These are phyloP conservation scores for Diaporthe caulivora DNA, from an alignment of 2,329 filamentous ascomycete species.

Conservation along the genomic window DNA sequence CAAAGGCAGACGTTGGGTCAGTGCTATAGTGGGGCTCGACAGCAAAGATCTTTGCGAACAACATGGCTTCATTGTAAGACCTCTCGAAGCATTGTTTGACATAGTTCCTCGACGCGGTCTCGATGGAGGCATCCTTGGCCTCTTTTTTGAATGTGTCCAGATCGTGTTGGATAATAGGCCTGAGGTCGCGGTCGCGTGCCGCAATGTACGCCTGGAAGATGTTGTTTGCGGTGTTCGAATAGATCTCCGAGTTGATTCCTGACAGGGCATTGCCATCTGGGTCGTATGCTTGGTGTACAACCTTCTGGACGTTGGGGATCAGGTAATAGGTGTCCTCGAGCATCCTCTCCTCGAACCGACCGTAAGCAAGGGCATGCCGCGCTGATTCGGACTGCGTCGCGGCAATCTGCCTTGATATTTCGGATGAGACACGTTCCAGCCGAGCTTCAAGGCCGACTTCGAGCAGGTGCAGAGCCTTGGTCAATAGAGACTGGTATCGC, in stretches of 20 bases:
- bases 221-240: conserved; percentile 65
- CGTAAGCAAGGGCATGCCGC: conserved; percentile 70
- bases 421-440: conserved; percentile 65
- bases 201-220: conserved; percentile 67
- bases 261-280: conserved; percentile 60
- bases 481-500: conserved; percentile 85
- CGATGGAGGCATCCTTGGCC: conserved; percentile 60
- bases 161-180: conserved; percentile 65
- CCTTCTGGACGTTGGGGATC: conserved; percentile 67
- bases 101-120: conserved; percentile 69
- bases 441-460: conserved; percentile 68
- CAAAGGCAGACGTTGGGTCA: conserved; percentile 63
- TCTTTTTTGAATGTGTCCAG: conserved; percentile 67
- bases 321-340: conserved; percentile 65
- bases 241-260: conserved; percentile 62
- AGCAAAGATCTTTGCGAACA: conserved; percentile 68
- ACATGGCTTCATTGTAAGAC: conserved; percentile 64
- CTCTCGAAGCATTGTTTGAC: conserved; percentile 72
- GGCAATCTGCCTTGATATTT: conserved; percentile 66
- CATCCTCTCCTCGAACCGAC: conserved; percentile 70
- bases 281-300: conserved; percentile 65
- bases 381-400: conserved; percentile 70
- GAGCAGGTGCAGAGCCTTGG: conserved; percentile 72
- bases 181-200: conserved; percentile 66
- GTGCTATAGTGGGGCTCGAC: conserved; percentile 67